These are phyloP conservation scores for Vickermania ingenoplastis DNA, from an alignment of 208 protist species.

Conservation along the genomic window DNA sequence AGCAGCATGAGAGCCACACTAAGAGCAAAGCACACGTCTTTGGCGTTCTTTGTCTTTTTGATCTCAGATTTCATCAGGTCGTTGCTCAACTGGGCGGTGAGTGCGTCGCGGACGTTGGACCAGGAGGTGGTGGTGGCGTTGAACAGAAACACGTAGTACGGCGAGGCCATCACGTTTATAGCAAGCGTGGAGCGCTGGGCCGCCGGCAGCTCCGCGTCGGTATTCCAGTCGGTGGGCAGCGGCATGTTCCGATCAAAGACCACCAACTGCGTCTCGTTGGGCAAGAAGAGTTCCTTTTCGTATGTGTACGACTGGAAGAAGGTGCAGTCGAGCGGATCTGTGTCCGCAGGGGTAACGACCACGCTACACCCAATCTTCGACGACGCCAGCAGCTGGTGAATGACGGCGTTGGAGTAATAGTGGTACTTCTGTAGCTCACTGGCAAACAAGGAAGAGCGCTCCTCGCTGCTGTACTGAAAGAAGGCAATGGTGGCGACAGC, in stretches of 20 bases:
- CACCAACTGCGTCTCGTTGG: neutral
- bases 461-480: neutral
- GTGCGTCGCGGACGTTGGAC: neutral
- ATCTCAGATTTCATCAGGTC: conserved; percentile 1
- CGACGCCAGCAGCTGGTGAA: neutral
- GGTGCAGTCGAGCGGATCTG: conserved; percentile 2
- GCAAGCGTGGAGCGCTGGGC: neutral
- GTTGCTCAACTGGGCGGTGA: neutral
- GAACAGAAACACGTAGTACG: conserved; percentile 11
- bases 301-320: neutral
- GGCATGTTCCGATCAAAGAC: neutral
- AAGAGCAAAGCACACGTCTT: neutral
- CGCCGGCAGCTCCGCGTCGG: neutral
- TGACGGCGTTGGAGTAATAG: neutral
- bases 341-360: neutral
- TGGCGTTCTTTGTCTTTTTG: neutral
- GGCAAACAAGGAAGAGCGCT: neutral
- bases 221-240: conserved; percentile 1
- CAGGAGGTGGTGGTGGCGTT: neutral
- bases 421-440: neutral
- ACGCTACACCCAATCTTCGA: neutral
- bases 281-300: conserved; percentile 4
- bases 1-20: neutral
- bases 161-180: conserved; percentile 5
- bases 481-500: neutral